These are phyloP conservation scores for Backusella parvicylindrica DNA, from an alignment of 192 early-diverging fungal genomes.

Conservation along the genomic window DNA sequence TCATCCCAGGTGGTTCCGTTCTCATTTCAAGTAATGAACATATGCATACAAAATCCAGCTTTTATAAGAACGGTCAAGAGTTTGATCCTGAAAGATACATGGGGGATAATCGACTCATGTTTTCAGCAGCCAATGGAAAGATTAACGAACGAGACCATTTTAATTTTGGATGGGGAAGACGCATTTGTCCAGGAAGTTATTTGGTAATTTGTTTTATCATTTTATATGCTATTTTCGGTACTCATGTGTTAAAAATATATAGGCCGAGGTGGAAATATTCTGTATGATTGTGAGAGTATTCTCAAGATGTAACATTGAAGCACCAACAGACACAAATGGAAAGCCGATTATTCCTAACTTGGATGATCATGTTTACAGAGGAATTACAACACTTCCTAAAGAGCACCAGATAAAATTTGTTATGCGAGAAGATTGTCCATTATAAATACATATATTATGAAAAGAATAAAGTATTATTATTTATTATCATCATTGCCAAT, in stretches of 20 bases:
- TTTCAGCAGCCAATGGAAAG: conserved; percentile 14
- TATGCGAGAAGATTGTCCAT: background rate
- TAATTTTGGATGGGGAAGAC: conserved; percentile 23
- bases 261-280: conserved; percentile 1
- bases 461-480: background rate
- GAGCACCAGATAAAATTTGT: background rate
- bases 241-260: background rate
- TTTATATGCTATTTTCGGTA: too few relatives aligned
- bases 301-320: background rate
- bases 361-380: background rate
- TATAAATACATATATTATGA: background rate
- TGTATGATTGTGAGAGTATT: background rate
- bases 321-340: background rate
- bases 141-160: background rate
- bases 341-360: background rate
- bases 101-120: background rate
- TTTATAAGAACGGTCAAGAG: conserved; percentile 38
- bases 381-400: background rate
- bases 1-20: conserved; percentile 10
- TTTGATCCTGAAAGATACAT: conserved; percentile 46
- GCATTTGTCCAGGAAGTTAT: conserved; percentile 8
- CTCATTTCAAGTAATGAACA: conserved; percentile 45
- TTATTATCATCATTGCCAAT: background rate
- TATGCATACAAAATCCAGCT: conserved; percentile 34
- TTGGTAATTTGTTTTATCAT: too few relatives aligned